phyloP scores from a whole-genome alignment of 2,329 filamentous ascomycete species.

The Ceratocystis destructans region DNA sequence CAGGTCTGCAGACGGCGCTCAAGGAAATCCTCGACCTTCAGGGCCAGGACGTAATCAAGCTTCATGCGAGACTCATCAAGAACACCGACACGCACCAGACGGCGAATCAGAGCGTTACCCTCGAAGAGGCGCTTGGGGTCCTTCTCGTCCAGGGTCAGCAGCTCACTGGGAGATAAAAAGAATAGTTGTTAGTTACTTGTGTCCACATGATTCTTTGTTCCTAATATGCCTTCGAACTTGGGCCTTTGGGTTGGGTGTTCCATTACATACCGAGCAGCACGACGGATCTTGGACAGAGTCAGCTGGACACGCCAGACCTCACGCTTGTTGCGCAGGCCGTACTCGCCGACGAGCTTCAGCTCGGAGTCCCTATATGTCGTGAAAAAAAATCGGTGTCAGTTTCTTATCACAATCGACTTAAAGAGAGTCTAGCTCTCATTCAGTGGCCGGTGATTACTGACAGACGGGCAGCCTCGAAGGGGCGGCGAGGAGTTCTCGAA shows the following conservation, averaged over 20 bases:
- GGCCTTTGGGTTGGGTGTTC: neutral
- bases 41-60: slow-evolving; percentile 99
- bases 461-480: slow-evolving; percentile 99
- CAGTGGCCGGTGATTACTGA: slow-evolving; percentile 95
- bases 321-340: slow-evolving; percentile 99
- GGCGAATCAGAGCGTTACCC: slow-evolving; percentile 99
- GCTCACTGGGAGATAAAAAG: slow-evolving; percentile 54
- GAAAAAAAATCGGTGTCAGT: slow-evolving; percentile 43
- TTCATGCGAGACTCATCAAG: slow-evolving; percentile 99
- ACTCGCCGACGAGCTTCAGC: slow-evolving; percentile 99
- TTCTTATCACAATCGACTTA: slow-evolving; percentile 70
- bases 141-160: slow-evolving; percentile 99
- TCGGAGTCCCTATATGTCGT: slow-evolving; percentile 72
- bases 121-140: slow-evolving; percentile 99
- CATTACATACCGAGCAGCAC: slow-evolving; percentile 81
- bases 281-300: slow-evolving; percentile 99
- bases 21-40: slow-evolving; percentile 99
- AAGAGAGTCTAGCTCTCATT: slow-evolving; percentile 94
- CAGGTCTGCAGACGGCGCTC: slow-evolving; percentile 99
- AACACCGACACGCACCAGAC: slow-evolving; percentile 98
- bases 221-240: neutral
- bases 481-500: slow-evolving; percentile 95
- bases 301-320: slow-evolving; percentile 99
- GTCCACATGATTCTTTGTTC: neutral
- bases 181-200: slow-evolving; percentile 11